phyloP scores from a whole-genome alignment of 306 rosid genomes.

The Vachellia collinsii region DNA sequence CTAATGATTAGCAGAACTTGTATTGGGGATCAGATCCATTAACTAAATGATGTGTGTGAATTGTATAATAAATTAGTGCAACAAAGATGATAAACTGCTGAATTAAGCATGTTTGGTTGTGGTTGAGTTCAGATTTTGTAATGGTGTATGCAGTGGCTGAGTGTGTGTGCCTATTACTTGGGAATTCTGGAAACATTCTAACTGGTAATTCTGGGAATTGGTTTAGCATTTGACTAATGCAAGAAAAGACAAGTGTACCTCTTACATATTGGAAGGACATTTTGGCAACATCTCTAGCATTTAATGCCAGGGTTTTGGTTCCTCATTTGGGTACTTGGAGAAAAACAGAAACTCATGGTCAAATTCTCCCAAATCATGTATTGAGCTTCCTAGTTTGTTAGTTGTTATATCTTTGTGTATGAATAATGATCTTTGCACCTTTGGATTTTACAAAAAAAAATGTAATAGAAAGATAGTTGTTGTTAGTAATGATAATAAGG shows the following conservation, averaged over 20 bases:
- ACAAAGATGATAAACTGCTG: not conserved
- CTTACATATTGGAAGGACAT: conserved; percentile 10
- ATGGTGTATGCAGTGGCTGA: not conserved
- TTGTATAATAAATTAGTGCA: not conserved
- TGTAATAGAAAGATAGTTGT: not conserved
- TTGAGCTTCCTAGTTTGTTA: not conserved
- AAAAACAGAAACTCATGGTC: not conserved
- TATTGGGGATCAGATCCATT: not conserved
- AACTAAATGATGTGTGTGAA: not conserved
- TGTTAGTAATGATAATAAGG: not conserved
- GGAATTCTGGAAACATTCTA: not conserved
- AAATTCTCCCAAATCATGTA: not conserved
- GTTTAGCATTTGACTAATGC: not conserved
- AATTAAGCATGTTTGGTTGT: not conserved
- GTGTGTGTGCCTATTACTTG: not conserved
- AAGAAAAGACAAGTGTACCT: not conserved
- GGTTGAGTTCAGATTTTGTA: not conserved
- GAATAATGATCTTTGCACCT: not conserved
- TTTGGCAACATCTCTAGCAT: not conserved
- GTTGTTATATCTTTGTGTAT: not conserved
- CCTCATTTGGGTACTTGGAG: not conserved
- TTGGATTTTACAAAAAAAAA: not conserved
- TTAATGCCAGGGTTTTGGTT: not conserved
- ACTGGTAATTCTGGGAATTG: not conserved
- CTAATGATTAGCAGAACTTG: conserved; percentile 2